A percentile compares a stretch with the other conserved stretches of the same genome.
Conservation (phyloP, 768 basidiomycete genomes). For the Pulveroboletus ravenelii region DNA sequence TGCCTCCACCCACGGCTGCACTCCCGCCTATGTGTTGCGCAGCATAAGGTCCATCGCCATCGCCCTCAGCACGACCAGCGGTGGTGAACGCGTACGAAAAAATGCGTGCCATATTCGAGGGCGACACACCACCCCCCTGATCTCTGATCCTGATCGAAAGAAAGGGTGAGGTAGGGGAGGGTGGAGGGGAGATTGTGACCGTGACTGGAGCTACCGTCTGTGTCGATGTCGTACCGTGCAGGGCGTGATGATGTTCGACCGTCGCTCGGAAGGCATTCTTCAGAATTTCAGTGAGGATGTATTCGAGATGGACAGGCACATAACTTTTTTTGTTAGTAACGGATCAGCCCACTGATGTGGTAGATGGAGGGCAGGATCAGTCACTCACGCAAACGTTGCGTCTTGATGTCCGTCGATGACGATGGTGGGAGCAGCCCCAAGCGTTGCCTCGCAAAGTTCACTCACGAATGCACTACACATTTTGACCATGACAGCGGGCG, state of each 20-base stretch:
- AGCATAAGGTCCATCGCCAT: slow-evolving; percentile 68
- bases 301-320: slow-evolving; percentile 87
- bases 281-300: slow-evolving; percentile 84
- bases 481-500: slow-evolving; percentile 65
- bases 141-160: slow-evolving; percentile 80
- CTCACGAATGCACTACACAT: slow-evolving; percentile 82
- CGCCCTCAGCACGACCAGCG: slow-evolving; percentile 49
- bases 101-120: slow-evolving; percentile 67
- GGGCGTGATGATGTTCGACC: slow-evolving; percentile 63
- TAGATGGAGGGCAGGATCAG: not conserved
- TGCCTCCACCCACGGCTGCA: slow-evolving; percentile 51
- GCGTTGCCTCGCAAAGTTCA: slow-evolving; percentile 79
- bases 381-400: slow-evolving; percentile 72
- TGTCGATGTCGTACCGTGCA: slow-evolving; percentile 32
- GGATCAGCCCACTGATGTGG: slow-evolving; percentile 9
- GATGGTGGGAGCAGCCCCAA: slow-evolving; percentile 66
- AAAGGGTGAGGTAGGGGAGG: slow-evolving; percentile 36
- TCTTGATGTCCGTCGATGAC: slow-evolving; percentile 66
- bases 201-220: slow-evolving; percentile 53
- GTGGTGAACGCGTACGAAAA: slow-evolving; percentile 94
- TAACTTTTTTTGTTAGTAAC: slow-evolving; percentile 49
- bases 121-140: slow-evolving; percentile 80
- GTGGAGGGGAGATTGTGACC: slow-evolving; percentile 65
- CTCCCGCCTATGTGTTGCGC: slow-evolving; percentile 73
- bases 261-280: slow-evolving; percentile 92